Evolutionary conservation across 352 stramenopile species (phyloP).

Genomic region (Phytophthora cryptogea): DNA sequence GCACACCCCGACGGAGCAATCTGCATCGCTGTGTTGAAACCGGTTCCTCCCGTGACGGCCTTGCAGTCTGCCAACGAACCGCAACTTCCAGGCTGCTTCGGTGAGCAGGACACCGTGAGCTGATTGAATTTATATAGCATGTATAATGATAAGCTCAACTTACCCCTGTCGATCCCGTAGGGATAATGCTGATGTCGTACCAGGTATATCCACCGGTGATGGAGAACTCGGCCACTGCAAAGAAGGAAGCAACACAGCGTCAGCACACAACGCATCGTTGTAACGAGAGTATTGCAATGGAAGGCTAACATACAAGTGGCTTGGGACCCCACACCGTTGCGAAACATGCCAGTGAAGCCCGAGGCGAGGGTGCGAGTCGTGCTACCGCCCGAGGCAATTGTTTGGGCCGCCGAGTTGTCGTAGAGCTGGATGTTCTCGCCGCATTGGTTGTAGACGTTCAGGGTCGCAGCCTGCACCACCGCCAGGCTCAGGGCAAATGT

Average conservation of each 20-base stretch:
- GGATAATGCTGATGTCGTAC: slow-evolving; percentile 66
- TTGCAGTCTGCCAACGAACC: slow-evolving; percentile 48
- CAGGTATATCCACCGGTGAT: slow-evolving; percentile 36
- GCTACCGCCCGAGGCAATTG: slow-evolving; percentile 38
- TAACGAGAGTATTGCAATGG: background rate
- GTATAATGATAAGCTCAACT: background rate
- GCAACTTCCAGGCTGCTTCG: slow-evolving; percentile 35
- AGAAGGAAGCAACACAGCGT: background rate
- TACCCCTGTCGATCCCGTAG: slow-evolving; percentile 38
- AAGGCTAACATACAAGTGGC: slow-evolving; percentile 37
- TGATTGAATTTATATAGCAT: background rate
- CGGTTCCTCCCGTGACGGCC: slow-evolving; percentile 40
- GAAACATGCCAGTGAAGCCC: slow-evolving; percentile 68
- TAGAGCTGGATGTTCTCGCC: slow-evolving; percentile 51
- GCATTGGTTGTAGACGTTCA: slow-evolving; percentile 62
- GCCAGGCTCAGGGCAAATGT: slow-evolving; percentile 21
- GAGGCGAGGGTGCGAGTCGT: slow-evolving; percentile 36
- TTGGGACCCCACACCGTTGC: slow-evolving; percentile 45
- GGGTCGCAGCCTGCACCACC: slow-evolving; percentile 26
- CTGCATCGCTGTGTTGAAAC: slow-evolving; percentile 63
- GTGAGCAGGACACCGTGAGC: background rate
- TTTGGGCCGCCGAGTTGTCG: slow-evolving; percentile 55
- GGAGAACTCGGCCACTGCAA: slow-evolving; percentile 52
- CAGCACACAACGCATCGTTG: slow-evolving; percentile 11
- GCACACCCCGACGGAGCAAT: slow-evolving; percentile 50